Evolutionary conservation across 2,329 filamentous ascomycete species (phyloP).

Genomic region (Aspergillus sp.): DNA sequence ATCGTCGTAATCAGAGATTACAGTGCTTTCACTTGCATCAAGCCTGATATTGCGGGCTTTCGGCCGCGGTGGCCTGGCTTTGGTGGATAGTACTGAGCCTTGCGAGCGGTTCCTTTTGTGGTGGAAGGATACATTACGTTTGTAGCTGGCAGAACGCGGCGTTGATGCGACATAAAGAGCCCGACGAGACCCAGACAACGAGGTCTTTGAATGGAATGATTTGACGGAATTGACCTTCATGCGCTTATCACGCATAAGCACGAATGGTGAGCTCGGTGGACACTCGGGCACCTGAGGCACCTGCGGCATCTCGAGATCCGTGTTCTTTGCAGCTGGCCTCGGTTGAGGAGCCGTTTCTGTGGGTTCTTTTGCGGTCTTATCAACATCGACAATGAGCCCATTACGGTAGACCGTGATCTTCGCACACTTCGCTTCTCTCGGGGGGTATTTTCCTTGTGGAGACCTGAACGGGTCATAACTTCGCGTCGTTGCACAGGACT

Average conservation of each 20-base stretch:
- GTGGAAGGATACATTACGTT: conserved; percentile 65
- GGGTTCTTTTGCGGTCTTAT: conserved; percentile 3
- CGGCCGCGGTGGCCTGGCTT: conserved; percentile 19
- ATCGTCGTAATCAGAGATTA: conserved; percentile 21
- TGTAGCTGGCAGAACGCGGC: conserved; percentile 55
- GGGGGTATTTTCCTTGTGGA: conserved; percentile 57
- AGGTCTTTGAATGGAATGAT: conserved; percentile 50
- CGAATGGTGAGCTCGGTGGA: conserved; percentile 32
- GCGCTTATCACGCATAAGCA: conserved; percentile 35
- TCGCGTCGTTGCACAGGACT: conserved; percentile 49
- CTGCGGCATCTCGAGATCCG: conserved; percentile 5
- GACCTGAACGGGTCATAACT: conserved; percentile 86
- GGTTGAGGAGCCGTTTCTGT: conserved; percentile 19
- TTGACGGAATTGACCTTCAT: conserved; percentile 37
- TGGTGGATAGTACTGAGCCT: conserved; percentile 27
- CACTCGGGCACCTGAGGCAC: conserved; percentile 10
- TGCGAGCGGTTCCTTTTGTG: conserved; percentile 52
- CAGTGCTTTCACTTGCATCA: conserved; percentile 29
- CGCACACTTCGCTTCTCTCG: conserved; percentile 58
- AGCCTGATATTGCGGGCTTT: conserved; percentile 27
- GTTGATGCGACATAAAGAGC: conserved; percentile 36
- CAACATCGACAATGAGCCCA: conserved; percentile 16
- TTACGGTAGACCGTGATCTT: conserved; percentile 69
- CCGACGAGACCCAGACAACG: conserved; percentile 51
- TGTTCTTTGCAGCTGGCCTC: conserved; percentile 25